Percentiles rank a stretch among this genome's conserved stretches.
Evolutionary conservation across 2,329 filamentous ascomycete species (phyloP).

Genomic region (Penicillium sp.): DNA sequence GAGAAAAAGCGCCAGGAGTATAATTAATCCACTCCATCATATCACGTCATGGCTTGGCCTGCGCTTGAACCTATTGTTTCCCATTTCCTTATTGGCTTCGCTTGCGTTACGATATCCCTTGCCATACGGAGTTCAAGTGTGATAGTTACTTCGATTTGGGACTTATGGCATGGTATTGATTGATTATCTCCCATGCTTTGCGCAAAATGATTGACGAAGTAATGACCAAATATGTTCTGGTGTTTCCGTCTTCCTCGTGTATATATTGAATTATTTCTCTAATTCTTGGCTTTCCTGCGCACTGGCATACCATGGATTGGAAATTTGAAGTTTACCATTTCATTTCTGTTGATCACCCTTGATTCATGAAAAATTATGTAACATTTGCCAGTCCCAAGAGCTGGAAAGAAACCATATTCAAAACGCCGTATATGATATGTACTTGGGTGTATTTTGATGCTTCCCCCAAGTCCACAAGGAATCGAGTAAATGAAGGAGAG

Average conservation of each 20-base stretch:
- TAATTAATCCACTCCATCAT: conserved; percentile 9
- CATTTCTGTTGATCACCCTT: neutral
- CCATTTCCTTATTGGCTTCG: neutral
- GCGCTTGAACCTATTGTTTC: neutral
- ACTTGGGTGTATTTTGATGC: conserved; percentile 15
- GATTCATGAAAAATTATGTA: neutral
- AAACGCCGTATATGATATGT: conserved; percentile 14
- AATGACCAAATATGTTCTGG: conserved; percentile 6
- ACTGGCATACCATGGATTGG: neutral
- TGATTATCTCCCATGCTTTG: neutral
- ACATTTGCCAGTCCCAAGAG: neutral
- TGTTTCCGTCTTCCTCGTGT: neutral
- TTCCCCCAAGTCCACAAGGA: conserved; percentile 5
- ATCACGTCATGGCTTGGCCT: neutral
- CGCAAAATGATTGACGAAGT: conserved; percentile 12
- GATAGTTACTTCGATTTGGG: neutral
- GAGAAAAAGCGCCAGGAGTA: conserved; percentile 67
- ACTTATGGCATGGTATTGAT: neutral
- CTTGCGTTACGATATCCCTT: neutral
- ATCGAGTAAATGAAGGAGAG: conserved; percentile 3
- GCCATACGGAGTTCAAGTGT: neutral
- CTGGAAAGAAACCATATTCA: neutral
- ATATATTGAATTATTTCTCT: neutral
- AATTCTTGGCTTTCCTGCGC: neutral
- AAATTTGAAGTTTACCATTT: neutral